phyloP scores from a whole-genome alignment of 257 asterid species.

The Lycium ferocissimum region DNA sequence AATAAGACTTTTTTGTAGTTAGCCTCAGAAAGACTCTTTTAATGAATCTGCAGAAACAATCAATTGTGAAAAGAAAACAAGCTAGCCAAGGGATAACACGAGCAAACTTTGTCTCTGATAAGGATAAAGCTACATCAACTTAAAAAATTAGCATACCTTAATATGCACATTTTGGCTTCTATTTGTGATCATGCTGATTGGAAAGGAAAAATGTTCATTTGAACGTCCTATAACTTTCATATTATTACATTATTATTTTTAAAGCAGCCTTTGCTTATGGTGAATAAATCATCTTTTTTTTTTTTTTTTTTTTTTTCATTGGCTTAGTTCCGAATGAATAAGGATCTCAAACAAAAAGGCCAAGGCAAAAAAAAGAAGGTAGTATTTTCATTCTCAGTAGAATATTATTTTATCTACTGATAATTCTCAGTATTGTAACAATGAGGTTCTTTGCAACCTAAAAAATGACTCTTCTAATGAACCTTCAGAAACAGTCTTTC shows the following conservation, averaged over 20 bases:
- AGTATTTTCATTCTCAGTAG: slow-evolving; percentile 29
- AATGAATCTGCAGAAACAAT: slow-evolving; percentile 49
- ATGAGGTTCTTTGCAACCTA: too few species aligned
- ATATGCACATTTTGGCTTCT: not conserved
- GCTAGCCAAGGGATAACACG: slow-evolving; percentile 49
- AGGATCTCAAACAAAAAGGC: slow-evolving; percentile 71
- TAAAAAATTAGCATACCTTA: slow-evolving; percentile 44
- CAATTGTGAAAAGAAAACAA: slow-evolving; percentile 50
- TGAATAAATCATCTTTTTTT: slow-evolving; percentile 23
- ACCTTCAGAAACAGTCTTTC: too few species aligned
- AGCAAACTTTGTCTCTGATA: slow-evolving; percentile 54
- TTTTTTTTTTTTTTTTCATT: slow-evolving; percentile 9
- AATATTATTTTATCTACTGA: slow-evolving; percentile 23
- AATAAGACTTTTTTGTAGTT: slow-evolving; percentile 7
- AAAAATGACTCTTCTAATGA: too few species aligned
- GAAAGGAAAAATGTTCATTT: not conserved
- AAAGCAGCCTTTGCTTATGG: not conserved
- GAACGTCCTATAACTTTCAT: not conserved
- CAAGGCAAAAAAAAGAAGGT: slow-evolving; percentile 75
- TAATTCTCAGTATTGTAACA: slow-evolving; percentile 22
- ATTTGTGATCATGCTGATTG: not conserved
- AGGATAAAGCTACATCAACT: slow-evolving; percentile 37
- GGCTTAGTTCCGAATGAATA: slow-evolving; percentile 66
- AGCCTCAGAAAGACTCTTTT: slow-evolving; percentile 57
- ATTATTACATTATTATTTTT: not conserved